A percentile compares a stretch with the other conserved stretches of the same genome.
phyloP scores from a whole-genome alignment of 805 yeast genomes.

The Metschnikowia lochheadii region DNA sequence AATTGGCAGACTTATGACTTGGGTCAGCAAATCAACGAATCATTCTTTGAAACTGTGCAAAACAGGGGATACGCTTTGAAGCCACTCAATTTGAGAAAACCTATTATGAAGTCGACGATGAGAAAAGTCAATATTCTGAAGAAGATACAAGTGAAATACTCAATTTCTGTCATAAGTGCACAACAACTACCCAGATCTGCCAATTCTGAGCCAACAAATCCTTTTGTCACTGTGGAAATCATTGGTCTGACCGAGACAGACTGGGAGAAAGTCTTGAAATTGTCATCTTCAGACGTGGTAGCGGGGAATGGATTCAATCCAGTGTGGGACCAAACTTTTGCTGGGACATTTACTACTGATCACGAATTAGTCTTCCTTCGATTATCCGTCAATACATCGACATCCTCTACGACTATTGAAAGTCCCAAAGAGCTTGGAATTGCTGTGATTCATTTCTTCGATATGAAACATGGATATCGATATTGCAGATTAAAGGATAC shows the following conservation, averaged over 20 bases:
- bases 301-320: constrained; percentile 84
- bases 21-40: constrained; percentile 85
- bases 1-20: constrained; percentile 93
- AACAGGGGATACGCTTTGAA: constrained; percentile 76
- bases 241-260: constrained; percentile 39
- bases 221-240: constrained; percentile 59
- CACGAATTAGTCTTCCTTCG: constrained; percentile 54
- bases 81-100: constrained; percentile 47
- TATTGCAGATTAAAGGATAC: constrained; percentile 73
- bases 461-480: constrained; percentile 73
- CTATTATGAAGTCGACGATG: constrained; percentile 24
- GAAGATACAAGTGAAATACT: constrained; percentile 15
- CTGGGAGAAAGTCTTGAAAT: constrained; percentile 18
- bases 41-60: constrained; percentile 62
- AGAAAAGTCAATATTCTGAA: constrained; percentile 5
- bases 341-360: constrained; percentile 34
- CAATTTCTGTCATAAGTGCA: constrained; percentile 60
- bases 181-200: constrained; percentile 63
- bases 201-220: constrained; percentile 49
- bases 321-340: constrained; percentile 60
- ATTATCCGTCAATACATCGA: constrained; percentile 44
- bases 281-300: constrained; percentile 26
- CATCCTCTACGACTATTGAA: constrained; percentile 15
- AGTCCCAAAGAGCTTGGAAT: constrained; percentile 47
- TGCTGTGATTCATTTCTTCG: constrained; percentile 55